phyloP scores from a whole-genome alignment of 2,329 filamentous ascomycete species.

The Pseudophaeomoniella oleicola region DNA sequence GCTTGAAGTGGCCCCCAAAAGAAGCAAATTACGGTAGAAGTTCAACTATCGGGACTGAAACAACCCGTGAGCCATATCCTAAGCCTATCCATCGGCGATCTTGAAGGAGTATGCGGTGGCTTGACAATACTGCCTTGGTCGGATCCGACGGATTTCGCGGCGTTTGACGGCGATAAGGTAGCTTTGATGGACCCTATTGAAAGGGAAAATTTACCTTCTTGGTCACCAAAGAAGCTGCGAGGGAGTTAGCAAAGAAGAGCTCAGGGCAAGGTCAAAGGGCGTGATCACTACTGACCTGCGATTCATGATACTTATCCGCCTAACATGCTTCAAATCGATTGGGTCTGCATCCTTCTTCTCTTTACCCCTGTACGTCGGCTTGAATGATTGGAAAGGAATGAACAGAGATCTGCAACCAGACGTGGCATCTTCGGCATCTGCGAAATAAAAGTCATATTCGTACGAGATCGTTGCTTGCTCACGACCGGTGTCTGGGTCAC shows the following conservation, averaged over 20 bases:
- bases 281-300: constrained; percentile 42
- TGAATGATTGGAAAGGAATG: constrained; percentile 51
- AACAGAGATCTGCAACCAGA: constrained; percentile 26
- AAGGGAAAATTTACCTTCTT: constrained; percentile 53
- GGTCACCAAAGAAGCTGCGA: constrained; percentile 57
- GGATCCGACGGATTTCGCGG: neutral
- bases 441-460: constrained; percentile 50
- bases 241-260: constrained; percentile 2
- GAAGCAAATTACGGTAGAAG: too few relatives aligned
- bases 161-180: neutral
- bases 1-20: too few relatives aligned
- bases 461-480: constrained; percentile 59
- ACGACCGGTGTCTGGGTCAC: constrained; percentile 45
- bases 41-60: too few relatives aligned
- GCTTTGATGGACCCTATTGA: constrained; percentile 41
- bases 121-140: neutral
- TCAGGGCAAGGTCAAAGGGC: constrained; percentile 1
- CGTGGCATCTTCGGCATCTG: constrained; percentile 1
- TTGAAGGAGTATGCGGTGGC: neutral
- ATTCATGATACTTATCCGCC: constrained; percentile 63
- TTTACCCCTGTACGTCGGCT: constrained; percentile 59
- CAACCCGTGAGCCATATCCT: neutral
- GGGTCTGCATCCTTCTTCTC: constrained; percentile 44
- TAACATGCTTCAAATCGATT: constrained; percentile 46
- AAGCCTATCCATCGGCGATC: neutral